Evolutionary conservation across 306 rosid species (phyloP).

Genomic region (Mucuna pruriens): DNA sequence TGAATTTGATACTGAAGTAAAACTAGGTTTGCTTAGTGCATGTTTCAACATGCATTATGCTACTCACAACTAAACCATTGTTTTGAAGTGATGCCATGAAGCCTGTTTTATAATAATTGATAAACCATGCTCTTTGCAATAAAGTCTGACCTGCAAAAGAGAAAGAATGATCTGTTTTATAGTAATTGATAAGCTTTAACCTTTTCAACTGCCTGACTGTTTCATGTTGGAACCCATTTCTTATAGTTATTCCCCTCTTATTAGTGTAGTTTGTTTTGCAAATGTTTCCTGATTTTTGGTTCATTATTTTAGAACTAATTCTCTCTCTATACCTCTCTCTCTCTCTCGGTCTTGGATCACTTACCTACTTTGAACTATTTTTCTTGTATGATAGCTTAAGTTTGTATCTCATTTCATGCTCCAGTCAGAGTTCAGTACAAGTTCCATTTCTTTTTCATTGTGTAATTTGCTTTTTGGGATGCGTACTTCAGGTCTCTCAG

Average conservation of each 20-base stretch:
- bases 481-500: slow-evolving; percentile 42
- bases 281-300: background rate
- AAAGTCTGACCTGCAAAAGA: background rate
- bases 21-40: background rate
- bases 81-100: background rate
- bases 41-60: background rate
- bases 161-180: background rate
- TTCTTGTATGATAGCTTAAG: background rate
- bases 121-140: background rate
- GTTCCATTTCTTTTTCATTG: slow-evolving; percentile 7
- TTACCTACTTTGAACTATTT: background rate
- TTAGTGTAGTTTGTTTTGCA: background rate
- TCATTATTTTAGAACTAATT: too few relatives aligned
- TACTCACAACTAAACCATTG: background rate
- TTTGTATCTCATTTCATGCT: background rate
- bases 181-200: background rate
- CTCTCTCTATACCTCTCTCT: too few relatives aligned
- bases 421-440: background rate
- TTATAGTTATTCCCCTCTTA: too few relatives aligned
- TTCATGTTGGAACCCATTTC: background rate
- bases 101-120: too few relatives aligned
- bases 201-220: background rate
- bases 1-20: background rate
- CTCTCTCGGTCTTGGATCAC: background rate
- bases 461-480: slow-evolving; percentile 24